A percentile compares a stretch with the other conserved stretches of the same genome.
phyloP scores from a whole-genome alignment of 495 filamentous ascomycete species.

The Aspergillus cristatus region DNA sequence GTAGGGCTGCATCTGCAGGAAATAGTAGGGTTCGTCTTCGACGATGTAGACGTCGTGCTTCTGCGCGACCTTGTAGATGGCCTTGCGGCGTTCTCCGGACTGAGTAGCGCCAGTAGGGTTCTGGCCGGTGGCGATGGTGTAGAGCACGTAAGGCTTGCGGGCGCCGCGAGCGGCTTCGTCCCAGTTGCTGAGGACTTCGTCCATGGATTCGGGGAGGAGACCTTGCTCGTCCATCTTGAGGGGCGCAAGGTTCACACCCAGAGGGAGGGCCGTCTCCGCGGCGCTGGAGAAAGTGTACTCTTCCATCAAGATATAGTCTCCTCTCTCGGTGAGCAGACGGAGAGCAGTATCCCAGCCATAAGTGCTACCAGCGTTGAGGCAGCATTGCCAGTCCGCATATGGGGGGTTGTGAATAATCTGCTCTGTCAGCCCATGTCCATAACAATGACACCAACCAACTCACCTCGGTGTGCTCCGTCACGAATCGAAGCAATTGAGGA shows the following conservation, averaged over 20 bases:
- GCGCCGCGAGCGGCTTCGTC: conserved; percentile 45
- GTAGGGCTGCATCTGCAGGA: conserved; percentile 91
- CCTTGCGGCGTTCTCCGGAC: conserved; percentile 48
- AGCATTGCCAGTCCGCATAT: conserved; percentile 77
- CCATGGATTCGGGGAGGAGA: conserved; percentile 55
- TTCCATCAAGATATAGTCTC: conserved; percentile 70
- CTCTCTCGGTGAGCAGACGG: conserved; percentile 64
- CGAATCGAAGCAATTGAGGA: conserved; percentile 76
- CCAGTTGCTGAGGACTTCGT: conserved; percentile 60
- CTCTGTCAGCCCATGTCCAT: neutral
- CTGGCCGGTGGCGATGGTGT: conserved; percentile 58
- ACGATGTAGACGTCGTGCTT: conserved; percentile 82
- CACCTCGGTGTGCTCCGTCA: conserved; percentile 87
- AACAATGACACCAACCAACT: neutral
- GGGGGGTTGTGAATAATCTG: conserved; percentile 35
- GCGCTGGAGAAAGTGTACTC: conserved; percentile 80
- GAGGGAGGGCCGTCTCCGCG: conserved; percentile 68
- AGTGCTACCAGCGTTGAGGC: conserved; percentile 68
- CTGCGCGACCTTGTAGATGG: conserved; percentile 65
- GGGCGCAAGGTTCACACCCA: conserved; percentile 66
- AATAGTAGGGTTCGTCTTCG: conserved; percentile 97
- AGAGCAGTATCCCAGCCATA: conserved; percentile 66
- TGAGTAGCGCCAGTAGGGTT: conserved; percentile 94
- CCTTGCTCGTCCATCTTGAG: conserved; percentile 73
- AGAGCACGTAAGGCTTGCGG: conserved; percentile 61